Evolutionary conservation across 208 protist species (phyloP).

Genomic region (Lotmaria passim): DNA sequence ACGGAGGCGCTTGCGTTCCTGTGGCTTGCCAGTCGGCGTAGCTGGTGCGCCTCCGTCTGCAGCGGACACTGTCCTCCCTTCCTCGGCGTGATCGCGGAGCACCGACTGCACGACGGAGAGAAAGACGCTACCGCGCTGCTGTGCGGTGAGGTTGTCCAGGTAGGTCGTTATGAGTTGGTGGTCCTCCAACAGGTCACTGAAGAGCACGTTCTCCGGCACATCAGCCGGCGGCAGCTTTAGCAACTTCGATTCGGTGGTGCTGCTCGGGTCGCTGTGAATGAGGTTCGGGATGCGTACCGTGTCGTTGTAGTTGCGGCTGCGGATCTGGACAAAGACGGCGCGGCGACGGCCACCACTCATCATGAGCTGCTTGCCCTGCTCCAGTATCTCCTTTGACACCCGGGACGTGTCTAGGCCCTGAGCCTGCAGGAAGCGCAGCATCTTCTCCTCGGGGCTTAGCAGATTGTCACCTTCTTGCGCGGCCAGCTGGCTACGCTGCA

Average conservation of each 20-base stretch:
- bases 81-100: slow-evolving; percentile 36
- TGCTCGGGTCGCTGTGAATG: slow-evolving; percentile 56
- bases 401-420: slow-evolving; percentile 77
- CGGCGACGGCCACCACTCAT: slow-evolving; percentile 61
- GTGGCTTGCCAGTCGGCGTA: no score
- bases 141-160: slow-evolving; percentile 25
- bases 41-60: not conserved
- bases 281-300: slow-evolving; percentile 78
- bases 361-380: slow-evolving; percentile 74
- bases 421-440: slow-evolving; percentile 82
- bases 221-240: slow-evolving; percentile 77
- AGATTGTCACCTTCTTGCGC: slow-evolving; percentile 59
- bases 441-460: slow-evolving; percentile 69
- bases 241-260: slow-evolving; percentile 62
- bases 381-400: slow-evolving; percentile 52
- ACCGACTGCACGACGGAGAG: slow-evolving; percentile 44
- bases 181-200: slow-evolving; percentile 63
- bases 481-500: slow-evolving; percentile 80
- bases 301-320: slow-evolving; percentile 62
- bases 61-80: not conserved
- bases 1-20: slow-evolving; percentile 17
- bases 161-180: slow-evolving; percentile 39
- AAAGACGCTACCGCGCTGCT: slow-evolving; percentile 34
- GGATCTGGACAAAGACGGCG: slow-evolving; percentile 85
- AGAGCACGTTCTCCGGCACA: slow-evolving; percentile 76